Conservation (phyloP, 805 yeast genomes). For the Kluyveromyces nonfermentans region DNA sequence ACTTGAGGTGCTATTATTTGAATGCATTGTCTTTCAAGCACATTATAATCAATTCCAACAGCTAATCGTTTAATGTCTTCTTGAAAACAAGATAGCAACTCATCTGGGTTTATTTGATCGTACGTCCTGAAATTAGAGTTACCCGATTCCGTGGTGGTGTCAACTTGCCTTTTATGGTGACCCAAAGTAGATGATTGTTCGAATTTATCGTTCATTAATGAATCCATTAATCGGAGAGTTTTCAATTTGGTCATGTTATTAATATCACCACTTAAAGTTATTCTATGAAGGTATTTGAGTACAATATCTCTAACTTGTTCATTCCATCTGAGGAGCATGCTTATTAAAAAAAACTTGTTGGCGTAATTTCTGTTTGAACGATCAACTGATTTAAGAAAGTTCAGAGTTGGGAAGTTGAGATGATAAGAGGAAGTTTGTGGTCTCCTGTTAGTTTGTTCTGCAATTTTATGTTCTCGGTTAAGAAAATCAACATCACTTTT, state of each 20-base stretch:
- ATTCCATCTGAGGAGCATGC: slow-evolving; percentile 73
- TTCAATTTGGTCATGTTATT: slow-evolving; percentile 37
- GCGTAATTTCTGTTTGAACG: slow-evolving; percentile 14
- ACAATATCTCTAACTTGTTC: slow-evolving; percentile 55
- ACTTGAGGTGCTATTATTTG: slow-evolving; percentile 75
- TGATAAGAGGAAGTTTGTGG: neutral
- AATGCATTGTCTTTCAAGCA: slow-evolving; percentile 50
- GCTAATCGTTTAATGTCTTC: slow-evolving; percentile 38
- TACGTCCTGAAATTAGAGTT: neutral
- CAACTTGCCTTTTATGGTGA: neutral
- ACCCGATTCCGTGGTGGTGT: neutral
- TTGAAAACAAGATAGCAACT: slow-evolving; percentile 32
- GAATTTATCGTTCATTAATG: slow-evolving; percentile 29
- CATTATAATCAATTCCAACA: slow-evolving; percentile 28
- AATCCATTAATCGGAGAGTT: slow-evolving; percentile 42
- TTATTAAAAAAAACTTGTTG: slow-evolving; percentile 66
- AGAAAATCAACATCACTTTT: slow-evolving; percentile 1
- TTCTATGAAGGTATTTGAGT: slow-evolving; percentile 46
- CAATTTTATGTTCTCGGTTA: neutral
- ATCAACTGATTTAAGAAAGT: slow-evolving; percentile 1
- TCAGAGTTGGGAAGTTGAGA: neutral
- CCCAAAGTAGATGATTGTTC: neutral
- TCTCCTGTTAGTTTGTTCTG: slow-evolving; percentile 13
- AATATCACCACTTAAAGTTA: slow-evolving; percentile 37
- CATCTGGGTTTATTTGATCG: slow-evolving; percentile 3